These are phyloP conservation scores for Thielaviopsis euricoi DNA, from an alignment of 2,329 filamentous ascomycete species.

Conservation along the genomic window DNA sequence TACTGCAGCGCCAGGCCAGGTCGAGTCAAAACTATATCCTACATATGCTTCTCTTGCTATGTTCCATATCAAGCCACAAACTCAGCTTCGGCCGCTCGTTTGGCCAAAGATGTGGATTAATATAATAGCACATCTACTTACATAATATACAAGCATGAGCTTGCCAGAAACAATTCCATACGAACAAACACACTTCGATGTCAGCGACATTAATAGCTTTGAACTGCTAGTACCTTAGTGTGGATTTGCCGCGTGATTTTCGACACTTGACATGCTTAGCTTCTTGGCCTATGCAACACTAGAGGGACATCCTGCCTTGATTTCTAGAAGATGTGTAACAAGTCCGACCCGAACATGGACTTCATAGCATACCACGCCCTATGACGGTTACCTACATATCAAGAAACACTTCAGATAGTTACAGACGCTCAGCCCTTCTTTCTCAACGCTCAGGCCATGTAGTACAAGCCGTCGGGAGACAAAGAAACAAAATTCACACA, in stretches of 20 bases:
- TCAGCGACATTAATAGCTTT: no score
- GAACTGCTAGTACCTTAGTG: no score
- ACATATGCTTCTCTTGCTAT: not conserved
- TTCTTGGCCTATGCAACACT: no score
- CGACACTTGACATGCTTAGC: no score
- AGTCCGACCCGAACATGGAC: not conserved
- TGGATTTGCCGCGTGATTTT: no score
- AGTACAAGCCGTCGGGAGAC: not conserved
- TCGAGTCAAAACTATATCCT: not conserved
- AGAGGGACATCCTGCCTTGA: not conserved
- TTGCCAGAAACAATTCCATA: no score
- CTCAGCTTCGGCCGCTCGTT: not conserved
- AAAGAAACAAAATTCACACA: not conserved
- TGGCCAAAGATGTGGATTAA: not conserved
- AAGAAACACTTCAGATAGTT: not conserved
- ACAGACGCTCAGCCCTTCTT: no score
- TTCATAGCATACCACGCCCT: not conserved
- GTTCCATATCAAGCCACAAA: not conserved
- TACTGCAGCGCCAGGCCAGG: no score
- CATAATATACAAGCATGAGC: no score
- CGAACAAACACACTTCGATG: no score
- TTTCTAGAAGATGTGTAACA: not conserved
- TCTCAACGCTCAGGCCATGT: not conserved
- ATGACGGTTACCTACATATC: not conserved
- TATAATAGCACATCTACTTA: no score